Conservation (phyloP, 2,329 filamentous ascomycete genomes). For the Rugonectria rugulosa region DNA sequence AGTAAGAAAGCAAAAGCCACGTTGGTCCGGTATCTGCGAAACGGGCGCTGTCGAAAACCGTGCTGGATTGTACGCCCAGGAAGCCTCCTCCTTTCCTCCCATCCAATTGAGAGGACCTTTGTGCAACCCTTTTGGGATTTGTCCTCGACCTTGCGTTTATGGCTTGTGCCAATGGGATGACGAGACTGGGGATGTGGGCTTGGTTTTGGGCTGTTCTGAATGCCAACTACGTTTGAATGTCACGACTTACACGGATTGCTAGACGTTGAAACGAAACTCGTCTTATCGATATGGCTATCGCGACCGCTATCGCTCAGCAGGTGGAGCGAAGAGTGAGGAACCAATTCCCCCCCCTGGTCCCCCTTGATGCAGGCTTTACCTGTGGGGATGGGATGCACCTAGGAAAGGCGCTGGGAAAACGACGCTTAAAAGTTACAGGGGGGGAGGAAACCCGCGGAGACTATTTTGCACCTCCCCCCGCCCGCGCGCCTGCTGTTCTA, state of each 20-base stretch:
- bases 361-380: neutral
- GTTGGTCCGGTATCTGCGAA: neutral
- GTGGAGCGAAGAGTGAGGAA: neutral
- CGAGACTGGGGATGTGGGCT: too few species aligned
- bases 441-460: too few species aligned
- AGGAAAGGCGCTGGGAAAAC: too few species aligned
- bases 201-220: neutral
- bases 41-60: neutral
- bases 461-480: too few species aligned
- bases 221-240: neutral
- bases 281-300: constrained; percentile 32
- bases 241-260: constrained; percentile 8
- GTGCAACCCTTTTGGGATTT: neutral
- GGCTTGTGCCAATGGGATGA: too few species aligned
- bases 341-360: neutral
- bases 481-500: too few species aligned
- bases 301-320: neutral
- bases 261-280: neutral
- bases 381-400: too few species aligned
- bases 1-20: neutral
- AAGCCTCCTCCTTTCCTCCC: too few species aligned
- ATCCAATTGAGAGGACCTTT: neutral
- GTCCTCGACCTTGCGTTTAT: too few species aligned
- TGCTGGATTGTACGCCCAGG: constrained; percentile 16
- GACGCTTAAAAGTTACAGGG: too few species aligned